Conservation (phyloP, 202 grass and related monocot species). For the Setaria italica region DNA sequence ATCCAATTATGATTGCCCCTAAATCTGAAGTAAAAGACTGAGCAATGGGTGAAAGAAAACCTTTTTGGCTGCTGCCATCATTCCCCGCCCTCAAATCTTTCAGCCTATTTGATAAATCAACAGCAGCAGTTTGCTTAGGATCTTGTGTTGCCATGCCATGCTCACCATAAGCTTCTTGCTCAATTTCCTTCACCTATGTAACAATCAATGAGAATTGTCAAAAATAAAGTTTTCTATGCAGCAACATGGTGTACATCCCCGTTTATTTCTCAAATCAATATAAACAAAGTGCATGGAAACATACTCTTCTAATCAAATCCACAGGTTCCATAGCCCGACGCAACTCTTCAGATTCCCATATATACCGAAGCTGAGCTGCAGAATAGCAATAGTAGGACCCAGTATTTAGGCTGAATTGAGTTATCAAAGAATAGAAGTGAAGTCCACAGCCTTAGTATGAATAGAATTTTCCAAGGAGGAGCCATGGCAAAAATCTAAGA, state of each 20-base stretch:
- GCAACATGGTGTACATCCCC: not conserved
- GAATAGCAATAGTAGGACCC: slow-evolving; percentile 25
- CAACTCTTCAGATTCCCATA: slow-evolving; percentile 89
- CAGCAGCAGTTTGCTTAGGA: slow-evolving; percentile 80
- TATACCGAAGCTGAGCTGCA: slow-evolving; percentile 74
- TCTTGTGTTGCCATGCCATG: slow-evolving; percentile 57
- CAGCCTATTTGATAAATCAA: slow-evolving; percentile 83
- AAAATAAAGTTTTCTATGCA: not conserved
- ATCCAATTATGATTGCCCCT: not conserved
- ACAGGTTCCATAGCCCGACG: slow-evolving; percentile 81
- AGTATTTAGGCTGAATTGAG: not conserved
- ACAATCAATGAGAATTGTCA: slow-evolving; percentile 9
- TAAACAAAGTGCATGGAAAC: slow-evolving; percentile 25
- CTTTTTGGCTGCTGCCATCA: slow-evolving; percentile 92
- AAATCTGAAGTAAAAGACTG: not conserved
- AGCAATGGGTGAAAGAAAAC: slow-evolving; percentile 45
- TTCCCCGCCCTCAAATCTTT: slow-evolving; percentile 78
- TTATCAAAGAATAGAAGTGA: not conserved
- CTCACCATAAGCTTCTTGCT: slow-evolving; percentile 75
- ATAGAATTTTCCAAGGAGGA: slow-evolving; percentile 30
- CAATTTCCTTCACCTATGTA: slow-evolving; percentile 90
- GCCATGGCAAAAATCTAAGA: not conserved
- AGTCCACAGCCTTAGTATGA: not conserved
- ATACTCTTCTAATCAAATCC: slow-evolving; percentile 92
- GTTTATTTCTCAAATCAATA: not conserved